Evolutionary conservation across 2,329 filamentous ascomycete genomes (phyloP).

Genomic region (Hymenoscyphus repandus): DNA sequence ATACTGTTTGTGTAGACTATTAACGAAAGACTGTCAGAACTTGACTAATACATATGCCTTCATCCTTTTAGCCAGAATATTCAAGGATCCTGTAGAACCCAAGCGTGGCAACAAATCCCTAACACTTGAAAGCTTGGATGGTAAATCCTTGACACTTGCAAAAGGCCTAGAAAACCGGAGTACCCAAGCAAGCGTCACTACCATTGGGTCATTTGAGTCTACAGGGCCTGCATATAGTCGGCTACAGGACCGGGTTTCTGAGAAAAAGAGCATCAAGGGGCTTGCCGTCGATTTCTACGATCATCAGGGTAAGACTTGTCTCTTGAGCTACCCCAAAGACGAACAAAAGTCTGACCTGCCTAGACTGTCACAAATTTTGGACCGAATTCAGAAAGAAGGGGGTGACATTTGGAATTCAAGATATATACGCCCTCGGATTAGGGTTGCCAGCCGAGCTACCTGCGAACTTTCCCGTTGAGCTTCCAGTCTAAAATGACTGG

Average conservation of each 20-base stretch:
- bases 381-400: slow-evolving; percentile 10
- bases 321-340: background rate
- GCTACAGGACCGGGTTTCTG: slow-evolving; percentile 2
- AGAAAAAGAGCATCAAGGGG: slow-evolving; percentile 8
- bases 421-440: background rate
- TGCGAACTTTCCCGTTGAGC: background rate
- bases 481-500: background rate
- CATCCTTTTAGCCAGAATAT: slow-evolving; percentile 7
- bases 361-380: slow-evolving; percentile 17
- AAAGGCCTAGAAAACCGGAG: slow-evolving; percentile 8
- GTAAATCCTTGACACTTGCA: slow-evolving; percentile 9
- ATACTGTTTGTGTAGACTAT: background rate
- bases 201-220: slow-evolving; percentile 15
- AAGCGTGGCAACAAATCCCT: slow-evolving; percentile 9
- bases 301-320: slow-evolving; percentile 5
- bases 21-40: background rate
- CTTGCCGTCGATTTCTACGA: slow-evolving; percentile 18
- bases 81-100: slow-evolving; percentile 15
- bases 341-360: background rate
- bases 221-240: slow-evolving; percentile 9
- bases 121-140: slow-evolving; percentile 12
- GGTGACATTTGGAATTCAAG: background rate
- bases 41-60: background rate
- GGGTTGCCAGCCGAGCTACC: background rate
- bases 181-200: slow-evolving; percentile 17